Base-by-base conservation (phyloP, 2,329 filamentous ascomycete species). In the Neocucurbitaria cava region DNA sequence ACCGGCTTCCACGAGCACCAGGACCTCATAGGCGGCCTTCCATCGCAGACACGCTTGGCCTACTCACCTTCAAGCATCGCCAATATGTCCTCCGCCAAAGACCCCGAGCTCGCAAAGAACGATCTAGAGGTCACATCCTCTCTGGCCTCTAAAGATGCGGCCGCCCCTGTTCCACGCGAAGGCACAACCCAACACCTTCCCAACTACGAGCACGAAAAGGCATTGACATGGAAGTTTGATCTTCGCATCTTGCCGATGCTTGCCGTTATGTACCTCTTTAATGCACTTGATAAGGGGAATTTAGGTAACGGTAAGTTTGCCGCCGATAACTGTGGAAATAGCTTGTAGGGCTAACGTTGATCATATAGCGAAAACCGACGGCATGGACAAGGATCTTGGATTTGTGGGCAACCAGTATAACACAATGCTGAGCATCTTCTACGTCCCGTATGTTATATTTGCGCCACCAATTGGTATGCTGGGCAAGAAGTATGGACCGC, bases 391-490 rank as follows among this genome's bases (percentile, higher is more conserved):
- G 21, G 83, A 87, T 63, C 76, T 91, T 18, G 71, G 83, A 28
- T 87, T 92, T 74, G 81, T 81, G 39, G 72, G 76, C 0, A 82
- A 86, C 58, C 82, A 90, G 69, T 90, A 91, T 76, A 91, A 90
- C 69, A 81, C 86, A 24, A 82, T 91, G 43, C 74, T 91, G 31
- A 46, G 62, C 43, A 86, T 92, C 59, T 92, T 92, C 79, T 92
- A 89, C 73, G 80, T 92, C 6, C 89, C 89, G 0, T 91, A 89
- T 69, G 88, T 91, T 31, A 68, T 92, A 3, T 89, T 87, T 49
- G 88, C 87, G 1, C 87, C 87, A 0, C 85, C 87, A 1, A 74
- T 90, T 35, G 81, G 79, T 11, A 87, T 91, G 76, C 68, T 89
- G 4, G 88, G 88, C 49, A 91, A 90, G 77, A 87, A 84, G 56